phyloP scores from a whole-genome alignment of 2,329 filamentous ascomycete species.

The Stachybotrys echinatus region DNA sequence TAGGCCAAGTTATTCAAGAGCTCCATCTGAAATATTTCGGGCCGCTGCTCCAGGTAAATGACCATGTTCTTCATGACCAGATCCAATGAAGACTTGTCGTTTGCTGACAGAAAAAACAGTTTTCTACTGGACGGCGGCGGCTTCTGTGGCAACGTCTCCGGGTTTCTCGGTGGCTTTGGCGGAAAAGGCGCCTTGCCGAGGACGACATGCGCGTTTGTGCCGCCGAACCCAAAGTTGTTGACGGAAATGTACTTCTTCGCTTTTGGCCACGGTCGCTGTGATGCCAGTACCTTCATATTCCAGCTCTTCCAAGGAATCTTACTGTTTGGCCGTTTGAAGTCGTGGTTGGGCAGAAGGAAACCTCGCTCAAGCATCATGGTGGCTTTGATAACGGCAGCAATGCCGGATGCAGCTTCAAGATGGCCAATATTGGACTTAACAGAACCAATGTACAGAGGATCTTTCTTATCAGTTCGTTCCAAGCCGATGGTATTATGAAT shows the following conservation, averaged over 20 bases:
- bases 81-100: conserved; percentile 21
- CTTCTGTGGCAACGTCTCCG: neutral
- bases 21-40: conserved; percentile 34
- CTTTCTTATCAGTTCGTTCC: neutral
- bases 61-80: conserved; percentile 22
- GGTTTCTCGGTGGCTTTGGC: conserved; percentile 7
- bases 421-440: conserved; percentile 19
- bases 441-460: conserved; percentile 8
- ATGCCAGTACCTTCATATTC: neutral
- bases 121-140: conserved; percentile 11
- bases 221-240: conserved; percentile 38
- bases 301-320: neutral
- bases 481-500: neutral
- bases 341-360: neutral
- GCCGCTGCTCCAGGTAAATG: conserved; percentile 34
- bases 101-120: conserved; percentile 37
- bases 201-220: conserved; percentile 39
- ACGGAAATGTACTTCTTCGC: neutral
- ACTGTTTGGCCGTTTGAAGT: neutral
- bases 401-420: neutral
- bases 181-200: conserved; percentile 17
- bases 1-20: conserved; percentile 43
- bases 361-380: neutral
- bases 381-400: neutral
- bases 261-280: neutral